Evolutionary conservation across 306 rosid genomes (phyloP), one percentile per base, ranked within the genome.

Genomic region (Pyrus pyrifolia): DNA sequence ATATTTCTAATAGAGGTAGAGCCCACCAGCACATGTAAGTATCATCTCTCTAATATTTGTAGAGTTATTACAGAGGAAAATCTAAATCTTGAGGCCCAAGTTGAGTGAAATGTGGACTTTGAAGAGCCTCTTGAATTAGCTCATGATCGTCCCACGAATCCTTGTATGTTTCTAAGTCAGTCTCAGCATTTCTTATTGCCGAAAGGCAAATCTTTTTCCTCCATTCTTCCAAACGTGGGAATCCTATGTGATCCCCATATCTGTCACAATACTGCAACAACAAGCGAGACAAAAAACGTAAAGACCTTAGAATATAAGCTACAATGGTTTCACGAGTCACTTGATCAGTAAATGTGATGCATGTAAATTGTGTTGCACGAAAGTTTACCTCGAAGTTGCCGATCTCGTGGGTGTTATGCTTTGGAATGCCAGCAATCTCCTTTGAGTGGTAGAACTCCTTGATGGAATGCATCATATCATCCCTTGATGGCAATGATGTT

Each of bases 191-290:
- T 58, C 75, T 33, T 40, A 92, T 0, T 19, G 93, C 83, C 22
- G 91, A 83, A 14, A 84, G 0, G 72, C 96, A 90, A 30, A 95
- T 84, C 71, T 70, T 65, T 84, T 95, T 95, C 82, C 95, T 90
- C 98, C 98, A 92, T 84, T 92, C 95, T 86, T 95, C 95, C 76
- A 92, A 69, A 58, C 59, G 95, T 60, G 97, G 93, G 80, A 88
- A 89, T 23, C 88, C 97, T 18, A 84, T 78, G 38, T 82, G 72
- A 12, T 90, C 98, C 25, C 90, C 93, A 60, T 90, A 92, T 81
- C 60, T 92, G 74, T 90, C 96, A 77, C 93, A 89, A 66, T 92
- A 95, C 98, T 95, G 88, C 88, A 85, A 65, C 59, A 71, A 51
- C 45, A 44, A 79, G 58, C 75, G 66, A 70, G 31, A 4, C 17